Percentiles rank a stretch among this genome's conserved stretches.
These are phyloP conservation scores for Penicillium rolfsii DNA, from an alignment of 2,329 filamentous ascomycete genomes.

Conservation along the genomic window DNA sequence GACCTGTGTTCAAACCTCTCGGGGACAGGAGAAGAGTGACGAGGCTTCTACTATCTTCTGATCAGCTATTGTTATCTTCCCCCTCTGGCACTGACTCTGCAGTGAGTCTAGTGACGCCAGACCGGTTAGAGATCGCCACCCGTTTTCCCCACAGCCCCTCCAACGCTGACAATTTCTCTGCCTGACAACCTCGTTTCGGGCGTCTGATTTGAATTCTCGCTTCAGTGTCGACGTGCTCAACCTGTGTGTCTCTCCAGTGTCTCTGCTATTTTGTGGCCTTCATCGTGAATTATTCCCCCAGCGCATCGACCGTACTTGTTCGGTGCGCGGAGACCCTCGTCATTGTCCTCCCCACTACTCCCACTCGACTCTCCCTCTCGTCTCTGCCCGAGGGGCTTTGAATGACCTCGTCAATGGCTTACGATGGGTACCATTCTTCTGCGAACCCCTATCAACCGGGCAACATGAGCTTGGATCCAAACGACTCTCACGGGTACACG, in stretches of 20 bases:
- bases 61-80: not conserved
- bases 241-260: not conserved
- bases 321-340: conserved; percentile 3
- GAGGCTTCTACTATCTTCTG: too few relatives aligned
- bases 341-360: not conserved
- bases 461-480: conserved; percentile 24
- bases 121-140: conserved; percentile 5
- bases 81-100: too few relatives aligned
- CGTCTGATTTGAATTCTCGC: not conserved
- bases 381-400: not conserved
- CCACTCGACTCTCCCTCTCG: not conserved
- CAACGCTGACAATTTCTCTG: conserved; percentile 22
- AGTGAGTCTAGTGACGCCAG: conserved; percentile 5
- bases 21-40: not conserved
- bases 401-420: conserved; percentile 40
- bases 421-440: conserved; percentile 46
- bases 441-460: conserved; percentile 36
- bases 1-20: not conserved
- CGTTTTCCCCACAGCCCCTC: conserved; percentile 23
- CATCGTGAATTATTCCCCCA: not conserved
- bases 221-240: not conserved
- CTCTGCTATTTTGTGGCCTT: not conserved
- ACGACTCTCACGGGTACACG: conserved; percentile 32
- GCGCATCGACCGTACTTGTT: conserved; percentile 1
- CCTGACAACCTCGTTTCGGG: conserved; percentile 9